Base-by-base conservation (phyloP, 2,329 filamentous ascomycete genomes). In the Scytalidium lignicola region DNA sequence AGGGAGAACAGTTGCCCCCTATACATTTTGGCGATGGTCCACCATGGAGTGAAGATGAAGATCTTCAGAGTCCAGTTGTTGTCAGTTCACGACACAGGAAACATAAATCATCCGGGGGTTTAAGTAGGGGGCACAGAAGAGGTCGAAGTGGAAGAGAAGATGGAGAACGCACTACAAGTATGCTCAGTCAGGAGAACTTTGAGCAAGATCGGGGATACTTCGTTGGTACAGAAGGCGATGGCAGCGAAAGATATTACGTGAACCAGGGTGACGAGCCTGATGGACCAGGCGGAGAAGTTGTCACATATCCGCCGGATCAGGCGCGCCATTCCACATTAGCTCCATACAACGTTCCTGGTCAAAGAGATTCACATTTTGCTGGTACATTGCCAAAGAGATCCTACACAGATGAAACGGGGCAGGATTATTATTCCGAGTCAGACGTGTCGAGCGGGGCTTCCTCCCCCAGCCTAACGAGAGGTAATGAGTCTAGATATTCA, bases 31-130 rank as follows among this genome's bases (percentile, higher is more conserved):
- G 82, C 3, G 90, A 93, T 63, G 91, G 91, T 0, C 91, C 91
- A 19, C 92, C 91, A 2, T 97, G 90, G 72, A 95, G 90, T 67
- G 91, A 96, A 70, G 91, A 97, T 62, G 90, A 97, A 60, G 93
- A 97, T 67, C 76, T 96, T 41, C 89, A 93, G 62, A 95, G 90
- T 64, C 91, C 91, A 0, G 79, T 85, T 15, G 88, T 96, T 17
- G 89, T 91, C 13, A 89, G 86, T 56, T 87, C 87, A 37, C 79
- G 88, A 50, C 90, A 95, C 67, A 86, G 87, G 63, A 95, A 93
- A 68, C 86, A 91, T 70, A 95, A 88, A 67, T 88, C 86, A 2
- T 77, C 80, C 1, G 74, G 76, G 17, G 68, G 74, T 3, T 68
- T 73, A 61, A 55, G 47, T 66, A 65, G 41, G 65, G 58, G 53